These are phyloP conservation scores for Globisporangium canariense DNA, from an alignment of 352 stramenopile species.

Conservation along the genomic window DNA sequence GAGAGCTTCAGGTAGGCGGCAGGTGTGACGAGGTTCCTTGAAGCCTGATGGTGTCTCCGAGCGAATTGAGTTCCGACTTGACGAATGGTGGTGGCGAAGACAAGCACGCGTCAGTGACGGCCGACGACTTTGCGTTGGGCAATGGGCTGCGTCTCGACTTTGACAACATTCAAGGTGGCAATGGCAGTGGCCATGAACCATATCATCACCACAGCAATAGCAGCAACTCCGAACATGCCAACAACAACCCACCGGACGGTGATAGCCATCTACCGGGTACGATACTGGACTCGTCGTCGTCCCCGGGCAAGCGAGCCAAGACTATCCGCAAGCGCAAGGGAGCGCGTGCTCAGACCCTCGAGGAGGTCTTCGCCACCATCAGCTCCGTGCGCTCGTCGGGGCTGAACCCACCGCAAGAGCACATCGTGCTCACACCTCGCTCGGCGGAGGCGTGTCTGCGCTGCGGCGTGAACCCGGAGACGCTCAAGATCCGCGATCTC, in stretches of 20 bases:
- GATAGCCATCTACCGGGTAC: not conserved
- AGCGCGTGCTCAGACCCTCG: conserved; percentile 56
- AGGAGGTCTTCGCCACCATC: conserved; percentile 76
- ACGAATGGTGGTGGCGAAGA: not conserved
- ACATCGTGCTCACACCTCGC: conserved; percentile 84
- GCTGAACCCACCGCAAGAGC: conserved; percentile 62
- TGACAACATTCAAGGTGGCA: conserved; percentile 3
- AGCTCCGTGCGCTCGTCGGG: conserved; percentile 66
- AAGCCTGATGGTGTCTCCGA: not conserved
- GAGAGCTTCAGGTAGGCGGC: no score
- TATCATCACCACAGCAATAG: not conserved
- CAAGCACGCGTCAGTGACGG: conserved; percentile 5
- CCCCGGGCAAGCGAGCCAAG: conserved; percentile 42
- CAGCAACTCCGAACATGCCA: not conserved
- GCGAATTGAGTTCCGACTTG: not conserved
- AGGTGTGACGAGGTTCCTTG: no score
- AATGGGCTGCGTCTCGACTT: conserved; percentile 11
- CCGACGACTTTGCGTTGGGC: conserved; percentile 1
- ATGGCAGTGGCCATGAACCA: not conserved
- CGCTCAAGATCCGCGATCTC: conserved; percentile 89
- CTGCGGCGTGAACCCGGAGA: conserved; percentile 90
- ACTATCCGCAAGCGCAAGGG: conserved; percentile 58
- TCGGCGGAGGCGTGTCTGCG: conserved; percentile 89
- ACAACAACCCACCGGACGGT: not conserved
- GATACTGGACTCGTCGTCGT: conserved; percentile 2